Percentiles rank a stretch among this genome's conserved stretches.
These are phyloP conservation scores for Oryza meyeriana DNA, from an alignment of 176 grass and related monocot genomes.

Conservation along the genomic window DNA sequence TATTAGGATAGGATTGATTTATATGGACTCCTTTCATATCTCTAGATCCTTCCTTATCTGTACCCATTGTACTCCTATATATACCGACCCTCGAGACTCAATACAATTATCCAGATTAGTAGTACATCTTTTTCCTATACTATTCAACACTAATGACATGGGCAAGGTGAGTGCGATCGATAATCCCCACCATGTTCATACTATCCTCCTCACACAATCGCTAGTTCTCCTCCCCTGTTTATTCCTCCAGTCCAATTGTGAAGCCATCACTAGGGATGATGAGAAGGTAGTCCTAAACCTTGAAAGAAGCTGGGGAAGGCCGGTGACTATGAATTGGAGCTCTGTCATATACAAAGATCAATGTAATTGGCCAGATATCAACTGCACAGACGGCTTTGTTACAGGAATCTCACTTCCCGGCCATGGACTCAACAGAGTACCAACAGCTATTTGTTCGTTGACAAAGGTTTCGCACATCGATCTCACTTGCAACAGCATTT, in stretches of 20 bases:
- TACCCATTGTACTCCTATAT: no score
- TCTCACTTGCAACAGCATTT: not conserved
- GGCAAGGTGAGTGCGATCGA: not conserved
- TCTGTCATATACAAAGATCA: not conserved
- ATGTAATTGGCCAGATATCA: not conserved
- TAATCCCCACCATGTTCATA: not conserved
- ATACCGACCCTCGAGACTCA: no score
- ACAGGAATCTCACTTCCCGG: not conserved
- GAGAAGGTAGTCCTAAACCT: not conserved
- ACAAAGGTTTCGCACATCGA: not conserved
- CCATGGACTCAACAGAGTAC: not conserved
- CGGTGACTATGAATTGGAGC: not conserved
- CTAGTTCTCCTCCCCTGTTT: not conserved
- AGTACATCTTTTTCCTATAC: no score
- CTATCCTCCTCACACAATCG: not conserved
- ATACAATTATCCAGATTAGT: no score
- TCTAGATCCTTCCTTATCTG: no score
- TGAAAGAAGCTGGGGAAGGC: not conserved
- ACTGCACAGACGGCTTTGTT: not conserved
- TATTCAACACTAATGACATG: no score
- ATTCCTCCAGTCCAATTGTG: not conserved
- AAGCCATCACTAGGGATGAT: not conserved
- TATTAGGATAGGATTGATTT: no score
- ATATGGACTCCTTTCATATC: no score
- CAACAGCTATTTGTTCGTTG: not conserved